Conservation (phyloP, 2,329 filamentous ascomycete species). For the Pseudogymnoascus sp. region DNA sequence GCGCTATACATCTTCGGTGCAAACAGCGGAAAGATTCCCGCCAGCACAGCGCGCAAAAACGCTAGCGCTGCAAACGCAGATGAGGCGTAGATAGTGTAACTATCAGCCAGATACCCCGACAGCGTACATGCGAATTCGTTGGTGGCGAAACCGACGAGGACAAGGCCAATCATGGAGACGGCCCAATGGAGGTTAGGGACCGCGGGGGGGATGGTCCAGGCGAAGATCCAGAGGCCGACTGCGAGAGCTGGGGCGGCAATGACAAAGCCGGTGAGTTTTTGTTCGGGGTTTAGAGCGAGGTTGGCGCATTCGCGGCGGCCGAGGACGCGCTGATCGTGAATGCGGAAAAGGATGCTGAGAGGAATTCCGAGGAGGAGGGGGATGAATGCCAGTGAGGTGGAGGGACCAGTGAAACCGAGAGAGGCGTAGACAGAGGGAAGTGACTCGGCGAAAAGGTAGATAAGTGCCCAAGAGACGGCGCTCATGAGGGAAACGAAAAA, state of each 20-base stretch:
- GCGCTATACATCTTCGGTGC: conserved; percentile 32
- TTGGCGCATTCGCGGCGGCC: conserved; percentile 18
- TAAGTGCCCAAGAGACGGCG: conserved; percentile 35
- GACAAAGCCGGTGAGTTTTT: conserved; percentile 39
- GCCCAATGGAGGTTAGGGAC: conserved; percentile 30
- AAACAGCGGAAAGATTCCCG: conserved; percentile 34
- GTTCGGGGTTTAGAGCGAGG: conserved; percentile 31
- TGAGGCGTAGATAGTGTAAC: conserved; percentile 35
- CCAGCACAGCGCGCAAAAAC: conserved; percentile 32
- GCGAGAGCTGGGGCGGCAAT: conserved; percentile 36
- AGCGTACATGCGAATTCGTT: conserved; percentile 37
- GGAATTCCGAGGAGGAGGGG: conserved; percentile 32
- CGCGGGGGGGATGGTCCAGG: conserved; percentile 38
- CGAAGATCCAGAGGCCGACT: conserved; percentile 37
- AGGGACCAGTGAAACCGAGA: conserved; percentile 27
- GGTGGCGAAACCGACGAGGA: conserved; percentile 37
- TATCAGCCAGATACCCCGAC: conserved; percentile 36
- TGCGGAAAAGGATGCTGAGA: conserved; percentile 34
- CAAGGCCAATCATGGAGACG: conserved; percentile 32
- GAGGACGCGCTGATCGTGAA: conserved; percentile 33
- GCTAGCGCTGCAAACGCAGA: conserved; percentile 36
- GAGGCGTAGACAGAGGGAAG: conserved; percentile 32
- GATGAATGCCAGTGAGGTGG: conserved; percentile 34
- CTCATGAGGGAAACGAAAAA: conserved; percentile 36
- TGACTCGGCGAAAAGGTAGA: conserved; percentile 40